These are phyloP conservation scores for Aspergillus hortae DNA, from an alignment of 2,329 filamentous ascomycete genomes.

Conservation along the genomic window DNA sequence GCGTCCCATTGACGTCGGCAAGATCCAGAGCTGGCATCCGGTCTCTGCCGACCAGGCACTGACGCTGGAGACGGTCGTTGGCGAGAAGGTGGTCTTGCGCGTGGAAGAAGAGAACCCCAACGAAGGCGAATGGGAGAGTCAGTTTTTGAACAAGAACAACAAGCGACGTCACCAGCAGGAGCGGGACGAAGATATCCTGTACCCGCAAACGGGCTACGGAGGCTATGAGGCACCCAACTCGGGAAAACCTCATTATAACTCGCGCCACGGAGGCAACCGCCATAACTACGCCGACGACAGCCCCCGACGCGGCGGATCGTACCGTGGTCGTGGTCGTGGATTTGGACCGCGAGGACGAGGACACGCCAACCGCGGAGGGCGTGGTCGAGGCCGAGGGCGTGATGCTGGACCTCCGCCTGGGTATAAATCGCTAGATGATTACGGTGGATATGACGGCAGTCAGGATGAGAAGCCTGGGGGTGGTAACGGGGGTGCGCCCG, in stretches of 20 bases:
- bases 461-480: slow-evolving; percentile 24
- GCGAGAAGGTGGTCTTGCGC: slow-evolving; percentile 78
- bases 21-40: slow-evolving; percentile 80
- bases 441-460: slow-evolving; percentile 29
- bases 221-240: slow-evolving; percentile 22
- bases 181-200: slow-evolving; percentile 50
- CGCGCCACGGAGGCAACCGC: slow-evolving; percentile 27
- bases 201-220: slow-evolving; percentile 22
- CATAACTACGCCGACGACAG: slow-evolving; percentile 43
- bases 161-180: slow-evolving; percentile 59
- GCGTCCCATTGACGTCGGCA: slow-evolving; percentile 72
- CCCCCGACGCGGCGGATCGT: slow-evolving; percentile 32
- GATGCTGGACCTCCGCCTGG: slow-evolving; percentile 50
- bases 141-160: slow-evolving; percentile 57
- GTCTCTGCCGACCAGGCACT: slow-evolving; percentile 67
- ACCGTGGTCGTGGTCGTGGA: slow-evolving; percentile 35
- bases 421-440: slow-evolving; percentile 67
- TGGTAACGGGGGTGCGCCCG: slow-evolving; percentile 21
- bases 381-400: slow-evolving; percentile 48
- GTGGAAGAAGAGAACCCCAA: slow-evolving; percentile 68
- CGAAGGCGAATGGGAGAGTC: slow-evolving; percentile 62
- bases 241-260: slow-evolving; percentile 22
- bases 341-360: slow-evolving; percentile 38
- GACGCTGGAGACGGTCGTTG: slow-evolving; percentile 76
- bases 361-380: slow-evolving; percentile 34